phyloP scores from a whole-genome alignment of 2,329 filamentous ascomycete species.

The Nemania bipapillata region DNA sequence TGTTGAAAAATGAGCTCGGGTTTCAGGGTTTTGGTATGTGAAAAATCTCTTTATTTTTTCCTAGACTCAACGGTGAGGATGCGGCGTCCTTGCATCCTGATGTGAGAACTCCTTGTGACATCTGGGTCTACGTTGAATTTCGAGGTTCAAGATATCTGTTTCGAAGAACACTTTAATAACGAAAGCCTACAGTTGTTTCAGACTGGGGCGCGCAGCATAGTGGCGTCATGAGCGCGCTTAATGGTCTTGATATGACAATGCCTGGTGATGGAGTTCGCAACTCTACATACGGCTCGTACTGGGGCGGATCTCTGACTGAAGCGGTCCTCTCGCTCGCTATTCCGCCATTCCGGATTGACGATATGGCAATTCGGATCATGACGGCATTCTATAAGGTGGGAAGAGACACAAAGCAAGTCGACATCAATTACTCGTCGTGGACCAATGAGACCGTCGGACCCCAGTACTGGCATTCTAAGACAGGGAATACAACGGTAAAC shows the following conservation, averaged over 20 bases:
- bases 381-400: constrained; percentile 74
- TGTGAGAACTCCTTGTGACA: not conserved
- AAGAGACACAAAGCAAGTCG: constrained; percentile 59
- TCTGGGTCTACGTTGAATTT: too few relatives aligned
- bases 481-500: constrained; percentile 75
- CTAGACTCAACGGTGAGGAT: not conserved
- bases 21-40: constrained; percentile 78
- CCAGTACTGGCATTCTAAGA: constrained; percentile 69
- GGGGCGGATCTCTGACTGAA: constrained; percentile 46
- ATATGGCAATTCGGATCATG: constrained; percentile 88
- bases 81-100: not conserved
- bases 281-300: constrained; percentile 47
- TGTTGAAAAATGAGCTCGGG: constrained; percentile 81
- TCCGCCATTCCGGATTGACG: constrained; percentile 59
- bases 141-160: too few relatives aligned
- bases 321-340: constrained; percentile 39
- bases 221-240: constrained; percentile 56
- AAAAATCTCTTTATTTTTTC: not conserved
- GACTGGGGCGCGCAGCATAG: constrained; percentile 82
- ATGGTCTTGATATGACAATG: constrained; percentile 60
- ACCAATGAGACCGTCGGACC: constrained; percentile 77
- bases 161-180: not conserved
- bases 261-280: constrained; percentile 51
- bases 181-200: constrained; percentile 58
- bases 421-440: constrained; percentile 90